These are phyloP conservation scores for Biscutella laevigata DNA, from an alignment of 441 rosid genomes.

Conservation along the genomic window DNA sequence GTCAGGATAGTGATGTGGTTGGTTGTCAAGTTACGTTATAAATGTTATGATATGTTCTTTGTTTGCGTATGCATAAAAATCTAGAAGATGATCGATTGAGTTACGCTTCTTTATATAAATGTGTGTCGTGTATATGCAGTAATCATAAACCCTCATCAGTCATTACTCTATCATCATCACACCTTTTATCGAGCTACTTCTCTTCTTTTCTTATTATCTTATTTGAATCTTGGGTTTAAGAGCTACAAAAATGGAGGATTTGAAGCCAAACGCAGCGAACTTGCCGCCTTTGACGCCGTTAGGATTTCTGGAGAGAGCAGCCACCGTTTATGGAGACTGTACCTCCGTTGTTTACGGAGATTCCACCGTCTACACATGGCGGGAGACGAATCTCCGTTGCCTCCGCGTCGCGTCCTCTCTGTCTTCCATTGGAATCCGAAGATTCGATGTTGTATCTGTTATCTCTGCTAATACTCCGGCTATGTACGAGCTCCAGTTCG, in stretches of 20 bases:
- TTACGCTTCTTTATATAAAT: too few species aligned
- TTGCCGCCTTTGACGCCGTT: conserved; percentile 46
- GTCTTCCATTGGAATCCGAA: conserved; percentile 30
- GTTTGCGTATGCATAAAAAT: too few species aligned
- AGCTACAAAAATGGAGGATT: conserved; percentile 31
- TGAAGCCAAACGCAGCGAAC: conserved; percentile 38
- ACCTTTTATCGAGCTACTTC: too few species aligned
- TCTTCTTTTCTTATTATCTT: too few species aligned
- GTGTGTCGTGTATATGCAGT: too few species aligned
- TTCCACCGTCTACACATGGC: conserved; percentile 45
- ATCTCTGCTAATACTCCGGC: conserved; percentile 46
- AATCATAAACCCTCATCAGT: too few species aligned
- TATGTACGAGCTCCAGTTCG: conserved; percentile 74
- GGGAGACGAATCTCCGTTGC: conserved; percentile 48
- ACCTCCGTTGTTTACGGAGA: conserved; percentile 39
- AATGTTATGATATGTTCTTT: too few species aligned
- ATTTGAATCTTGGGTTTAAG: too few species aligned
- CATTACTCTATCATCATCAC: too few species aligned
- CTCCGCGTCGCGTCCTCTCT: conserved; percentile 53
- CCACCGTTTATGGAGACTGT: conserved; percentile 56
- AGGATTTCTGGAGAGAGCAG: conserved; percentile 45
- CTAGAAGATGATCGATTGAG: too few species aligned
- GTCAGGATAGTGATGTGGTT: too few species aligned
- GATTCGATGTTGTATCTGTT: conserved; percentile 45
- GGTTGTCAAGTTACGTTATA: too few species aligned